Conservation (phyloP, 176 grass and related monocot species). For the Ensete glaucum region DNA sequence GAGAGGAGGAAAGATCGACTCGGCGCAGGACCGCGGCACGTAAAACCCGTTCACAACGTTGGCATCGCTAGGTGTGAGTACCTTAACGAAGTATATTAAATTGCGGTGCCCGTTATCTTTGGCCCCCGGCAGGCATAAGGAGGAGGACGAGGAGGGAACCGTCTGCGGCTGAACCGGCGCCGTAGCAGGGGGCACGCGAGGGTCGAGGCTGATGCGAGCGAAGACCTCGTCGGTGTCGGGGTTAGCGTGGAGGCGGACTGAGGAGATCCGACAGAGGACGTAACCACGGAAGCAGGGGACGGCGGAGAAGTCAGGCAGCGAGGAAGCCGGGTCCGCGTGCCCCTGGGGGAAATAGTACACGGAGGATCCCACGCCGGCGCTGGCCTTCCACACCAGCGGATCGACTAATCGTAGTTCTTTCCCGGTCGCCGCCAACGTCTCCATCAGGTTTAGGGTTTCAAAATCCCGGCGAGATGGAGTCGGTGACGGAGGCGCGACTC, state of each 20-base stretch:
- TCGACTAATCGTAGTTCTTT: background rate
- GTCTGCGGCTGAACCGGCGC: background rate
- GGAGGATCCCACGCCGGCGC: background rate
- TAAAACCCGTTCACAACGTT: constrained; percentile 77
- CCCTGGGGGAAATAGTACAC: constrained; percentile 21
- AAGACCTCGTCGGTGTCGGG: constrained; percentile 89
- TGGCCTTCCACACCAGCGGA: background rate
- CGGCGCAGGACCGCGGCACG: constrained; percentile 60
- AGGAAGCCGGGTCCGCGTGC: constrained; percentile 16
- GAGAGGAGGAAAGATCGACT: constrained; percentile 47
- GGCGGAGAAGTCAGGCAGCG: constrained; percentile 12
- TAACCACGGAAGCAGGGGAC: constrained; percentile 24
- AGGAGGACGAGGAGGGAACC: too few species aligned
- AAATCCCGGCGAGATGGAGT: too few species aligned
- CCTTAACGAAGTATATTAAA: constrained; percentile 35
- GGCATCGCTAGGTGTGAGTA: constrained; percentile 71
- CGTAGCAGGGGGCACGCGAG: background rate
- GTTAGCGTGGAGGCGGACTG: constrained; percentile 52
- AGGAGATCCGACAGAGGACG: constrained; percentile 58
- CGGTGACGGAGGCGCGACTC: too few species aligned
- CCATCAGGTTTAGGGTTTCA: constrained; percentile 21
- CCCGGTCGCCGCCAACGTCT: background rate
- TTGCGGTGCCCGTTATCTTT: background rate
- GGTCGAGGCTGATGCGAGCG: constrained; percentile 60
- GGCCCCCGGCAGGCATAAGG: background rate